phyloP scores from a whole-genome alignment of 345 rosid genomes.

The Dovyalis caffra region DNA sequence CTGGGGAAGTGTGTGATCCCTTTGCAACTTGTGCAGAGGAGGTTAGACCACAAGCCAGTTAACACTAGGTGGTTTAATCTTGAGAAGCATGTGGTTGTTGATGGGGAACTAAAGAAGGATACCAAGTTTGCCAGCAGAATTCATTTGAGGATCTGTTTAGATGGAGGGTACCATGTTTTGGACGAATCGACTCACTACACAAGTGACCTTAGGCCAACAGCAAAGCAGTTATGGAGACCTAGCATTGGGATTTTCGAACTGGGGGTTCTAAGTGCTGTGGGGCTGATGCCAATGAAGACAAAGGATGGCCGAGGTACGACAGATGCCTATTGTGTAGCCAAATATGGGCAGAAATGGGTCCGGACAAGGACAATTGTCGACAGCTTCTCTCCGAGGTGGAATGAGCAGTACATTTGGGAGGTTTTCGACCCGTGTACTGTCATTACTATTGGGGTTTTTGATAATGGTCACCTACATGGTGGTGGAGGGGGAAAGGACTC shows the following conservation, averaged over 20 bases:
- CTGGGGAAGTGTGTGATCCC: slow-evolving; percentile 30
- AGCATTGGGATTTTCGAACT: slow-evolving; percentile 34
- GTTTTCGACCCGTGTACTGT: slow-evolving; percentile 37
- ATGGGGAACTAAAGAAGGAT: slow-evolving; percentile 28
- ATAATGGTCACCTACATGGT: slow-evolving; percentile 26
- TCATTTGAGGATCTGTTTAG: slow-evolving; percentile 28
- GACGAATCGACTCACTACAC: slow-evolving; percentile 34
- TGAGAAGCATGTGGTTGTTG: slow-evolving; percentile 24
- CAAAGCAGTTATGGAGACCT: slow-evolving; percentile 33
- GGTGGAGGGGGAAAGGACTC: slow-evolving; percentile 29
- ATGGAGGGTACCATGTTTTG: slow-evolving; percentile 34
- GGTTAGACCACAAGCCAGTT: slow-evolving; percentile 37
- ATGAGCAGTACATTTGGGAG: slow-evolving; percentile 34
- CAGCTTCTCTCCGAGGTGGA: slow-evolving; percentile 28
- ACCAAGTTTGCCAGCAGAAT: slow-evolving; percentile 29
- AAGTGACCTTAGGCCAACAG: slow-evolving; percentile 38
- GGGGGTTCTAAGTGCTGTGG: slow-evolving; percentile 26
- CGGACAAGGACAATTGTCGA: slow-evolving; percentile 33
- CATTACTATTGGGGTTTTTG: slow-evolving; percentile 30
- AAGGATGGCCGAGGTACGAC: slow-evolving; percentile 31
- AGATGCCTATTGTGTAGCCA: slow-evolving; percentile 32
- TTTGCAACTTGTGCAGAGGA: slow-evolving; percentile 24
- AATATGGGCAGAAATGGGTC: slow-evolving; percentile 35
- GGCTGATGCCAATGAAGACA: slow-evolving; percentile 27
- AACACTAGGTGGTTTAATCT: slow-evolving; percentile 31